A percentile compares a stretch with the other conserved stretches of the same genome.
Conservation (phyloP, 2,329 filamentous ascomycete genomes). For the Parastagonospora nodorum region DNA sequence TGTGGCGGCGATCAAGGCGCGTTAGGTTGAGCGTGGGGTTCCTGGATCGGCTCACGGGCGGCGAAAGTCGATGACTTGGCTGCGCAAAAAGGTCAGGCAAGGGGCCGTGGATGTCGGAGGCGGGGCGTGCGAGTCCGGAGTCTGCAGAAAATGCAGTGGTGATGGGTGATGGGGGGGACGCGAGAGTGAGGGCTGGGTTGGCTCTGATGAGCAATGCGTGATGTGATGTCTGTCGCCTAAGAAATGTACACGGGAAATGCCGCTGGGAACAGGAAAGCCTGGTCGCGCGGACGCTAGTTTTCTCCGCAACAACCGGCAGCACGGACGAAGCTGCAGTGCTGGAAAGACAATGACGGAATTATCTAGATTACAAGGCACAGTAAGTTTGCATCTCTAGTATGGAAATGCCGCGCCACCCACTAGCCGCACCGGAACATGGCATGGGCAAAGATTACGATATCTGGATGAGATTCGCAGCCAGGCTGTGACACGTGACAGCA, state of each 20-base stretch:
- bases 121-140: conserved; percentile 18
- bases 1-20: conserved; percentile 15
- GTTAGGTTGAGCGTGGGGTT: conserved; percentile 25
- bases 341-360: no score
- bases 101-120: conserved; percentile 9
- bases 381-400: no score
- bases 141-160: conserved; percentile 31
- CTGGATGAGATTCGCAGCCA: no score
- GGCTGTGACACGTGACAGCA: no score
- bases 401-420: no score
- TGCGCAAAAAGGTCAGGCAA: conserved; percentile 27
- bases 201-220: conserved; percentile 20
- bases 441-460: no score
- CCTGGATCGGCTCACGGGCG: conserved; percentile 27
- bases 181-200: conserved; percentile 24
- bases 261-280: conserved; percentile 22
- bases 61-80: conserved; percentile 23
- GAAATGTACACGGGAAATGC: conserved; percentile 39
- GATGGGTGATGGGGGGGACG: conserved; percentile 30
- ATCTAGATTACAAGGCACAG: no score
- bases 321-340: no score
- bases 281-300: conserved; percentile 11
- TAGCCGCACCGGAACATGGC: no score
- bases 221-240: conserved; percentile 38
- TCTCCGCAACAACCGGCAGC: not conserved